Conservation (phyloP, 2,329 filamentous ascomycete species). For the Aspergillus transmontanensis region DNA sequence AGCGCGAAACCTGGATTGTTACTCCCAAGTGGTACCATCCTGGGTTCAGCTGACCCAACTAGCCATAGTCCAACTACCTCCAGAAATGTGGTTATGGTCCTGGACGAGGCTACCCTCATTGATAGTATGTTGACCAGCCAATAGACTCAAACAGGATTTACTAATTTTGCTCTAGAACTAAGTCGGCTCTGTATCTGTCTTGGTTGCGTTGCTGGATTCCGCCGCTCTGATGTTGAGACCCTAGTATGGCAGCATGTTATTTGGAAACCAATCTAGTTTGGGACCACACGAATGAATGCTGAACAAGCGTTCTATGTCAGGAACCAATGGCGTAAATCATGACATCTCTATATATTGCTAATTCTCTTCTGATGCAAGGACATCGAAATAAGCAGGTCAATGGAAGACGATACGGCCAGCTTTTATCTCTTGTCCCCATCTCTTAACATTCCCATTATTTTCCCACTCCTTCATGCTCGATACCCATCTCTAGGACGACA, state of each 20-base stretch:
- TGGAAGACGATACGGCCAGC: background rate
- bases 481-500: background rate
- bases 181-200: constrained; percentile 2
- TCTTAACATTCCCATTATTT: background rate
- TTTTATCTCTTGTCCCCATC: background rate
- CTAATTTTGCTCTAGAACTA: background rate
- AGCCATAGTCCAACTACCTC: background rate
- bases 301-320: background rate
- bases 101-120: background rate
- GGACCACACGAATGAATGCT: background rate
- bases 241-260: constrained; percentile 2
- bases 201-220: constrained; percentile 3
- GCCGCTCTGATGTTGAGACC: background rate
- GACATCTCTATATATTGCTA: background rate
- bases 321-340: background rate
- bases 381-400: background rate
- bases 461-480: background rate
- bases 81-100: background rate
- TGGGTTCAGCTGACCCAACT: background rate
- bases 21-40: background rate
- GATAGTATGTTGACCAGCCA: background rate
- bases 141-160: background rate
- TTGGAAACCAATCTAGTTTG: background rate
- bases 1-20: background rate
- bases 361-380: background rate